Evolutionary conservation across 1,139 yeast genomes (phyloP), one percentile per base, ranked within the genome.

Genomic region (Eremothecium sinecaudum): DNA sequence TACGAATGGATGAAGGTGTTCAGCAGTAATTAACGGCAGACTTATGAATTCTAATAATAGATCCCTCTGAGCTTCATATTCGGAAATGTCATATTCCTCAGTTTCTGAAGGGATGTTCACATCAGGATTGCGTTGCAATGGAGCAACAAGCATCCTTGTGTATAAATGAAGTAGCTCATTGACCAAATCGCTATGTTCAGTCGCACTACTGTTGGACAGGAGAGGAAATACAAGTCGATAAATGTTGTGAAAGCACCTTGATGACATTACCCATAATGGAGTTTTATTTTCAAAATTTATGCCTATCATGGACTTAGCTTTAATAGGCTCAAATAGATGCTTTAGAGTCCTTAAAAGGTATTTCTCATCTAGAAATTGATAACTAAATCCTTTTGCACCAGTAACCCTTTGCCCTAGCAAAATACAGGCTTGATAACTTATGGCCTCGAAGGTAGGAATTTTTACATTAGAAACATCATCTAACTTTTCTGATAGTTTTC

Each of bases 381-480:
- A 34, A 6, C 50, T 41, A 25, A 65, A 58, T 34, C 65, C 63
- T 0, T 39, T 40, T 1, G 67, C 44, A 1, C 46, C 37, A 0
- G 48, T 43, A 12, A 80, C 39, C 24, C 65, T 64, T 0, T 44
- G 43, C 3, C 52, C 47, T 18, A 82, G 48, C 6, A 70, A 44
- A 9, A 56, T 58, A 35, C 76, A 60, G 1, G 82, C 66, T 18
- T 58, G 50, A 36, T 67, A 67, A 44, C 90, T 71, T 2, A 79
- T 59, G 0, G 84, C 75, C 24, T 75, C 67, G 50, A 79, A 84
- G 0, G 84, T 69, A 2, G 94, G 90, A 18, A 72, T 63, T 39
- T 73, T 73, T 8, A 62, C 56, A 28, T 47, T 52, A 4, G 50
- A 42, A 1, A 46, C 31, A 2, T 38, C 38, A 2, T 56, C 44